Base-by-base conservation (phyloP, 2,329 filamentous ascomycete genomes). In the Neopestalotiopsis rosae region DNA sequence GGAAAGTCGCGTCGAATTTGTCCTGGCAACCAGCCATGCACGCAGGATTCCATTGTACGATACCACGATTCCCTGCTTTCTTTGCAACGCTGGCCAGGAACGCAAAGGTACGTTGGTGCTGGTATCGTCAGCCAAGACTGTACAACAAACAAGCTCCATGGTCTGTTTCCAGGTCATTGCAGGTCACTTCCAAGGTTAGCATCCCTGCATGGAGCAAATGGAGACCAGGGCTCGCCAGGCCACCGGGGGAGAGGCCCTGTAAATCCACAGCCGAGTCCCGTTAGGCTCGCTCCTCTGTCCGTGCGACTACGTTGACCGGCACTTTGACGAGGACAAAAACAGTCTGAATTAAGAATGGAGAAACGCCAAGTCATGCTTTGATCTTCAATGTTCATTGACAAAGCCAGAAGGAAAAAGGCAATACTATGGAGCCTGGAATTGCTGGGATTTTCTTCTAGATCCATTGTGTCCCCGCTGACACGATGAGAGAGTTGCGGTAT, bases 31-130 rank as follows among this genome's bases (percentile, higher is more conserved):
- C 12, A 24, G 38, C 30, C 17, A 52, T 49, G 32, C 42, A 52
- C 24, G 38, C 62, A 45, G 62, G 4, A 45, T 9, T 24, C 42
- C 38, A 28, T 30, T 12, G 30, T 9, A 52, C 62, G 12, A 64
- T 52, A 65, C 3, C 61, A 38, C 32, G 42, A 17, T 65, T 65
- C 62, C 62, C 30, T 65, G 62, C 62, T 65, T 65, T 65, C n/a
- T 34, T 38, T 65, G 62, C 42, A 34, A 65, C 62, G 62, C 42
- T 45, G 57, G 20, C 62, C 62, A 65, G 42, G 42, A 34, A 42
- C 62, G 40, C 38, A 63, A 34, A 63, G 38, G 38, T 63, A 32
- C 32, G 32, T 6, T 34, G 38, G 17, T n/a, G 32, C 62, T 9
- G 40, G 59, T 34, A 34, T 65, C 62, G 62, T 45, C 62, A 65